A percentile compares a stretch with the other conserved stretches of the same genome.
Evolutionary conservation across 1,284 basidiomycete species (phyloP).

Genomic region (Amylostereum chailletii): DNA sequence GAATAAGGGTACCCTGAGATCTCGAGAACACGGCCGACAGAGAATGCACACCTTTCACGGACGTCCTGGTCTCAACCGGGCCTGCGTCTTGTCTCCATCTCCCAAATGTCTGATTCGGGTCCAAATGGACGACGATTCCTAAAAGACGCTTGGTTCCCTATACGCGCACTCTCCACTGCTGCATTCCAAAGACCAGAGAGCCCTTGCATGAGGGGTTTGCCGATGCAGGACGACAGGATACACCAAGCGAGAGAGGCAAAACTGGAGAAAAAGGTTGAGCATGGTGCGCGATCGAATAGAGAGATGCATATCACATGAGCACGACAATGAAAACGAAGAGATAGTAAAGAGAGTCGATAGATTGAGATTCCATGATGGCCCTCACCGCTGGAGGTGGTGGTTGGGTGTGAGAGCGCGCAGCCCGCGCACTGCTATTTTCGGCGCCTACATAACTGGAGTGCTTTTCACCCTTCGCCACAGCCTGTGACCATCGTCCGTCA

Average conservation of each 20-base stretch:
- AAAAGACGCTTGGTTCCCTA: slow-evolving; percentile 20
- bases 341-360: slow-evolving; percentile 1
- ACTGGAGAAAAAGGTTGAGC: slow-evolving; percentile 22
- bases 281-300: slow-evolving; percentile 7
- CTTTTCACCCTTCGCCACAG: no score
- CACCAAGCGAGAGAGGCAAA: slow-evolving; percentile 50
- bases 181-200: slow-evolving; percentile 38
- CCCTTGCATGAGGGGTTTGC: slow-evolving; percentile 34
- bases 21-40: no score
- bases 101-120: slow-evolving; percentile 44
- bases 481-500: no score
- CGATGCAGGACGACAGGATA: slow-evolving; percentile 57
- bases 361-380: no score
- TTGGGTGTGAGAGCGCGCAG: no score
- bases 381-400: no score
- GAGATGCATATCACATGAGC: slow-evolving; percentile 6
- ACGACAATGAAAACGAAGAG: slow-evolving; percentile 3
- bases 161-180: slow-evolving; percentile 19
- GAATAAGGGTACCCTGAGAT: no score
- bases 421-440: no score
- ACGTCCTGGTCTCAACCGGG: no score
- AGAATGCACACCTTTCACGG: no score
- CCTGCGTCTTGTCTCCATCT: slow-evolving; percentile 45
- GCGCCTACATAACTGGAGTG: no score
- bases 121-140: slow-evolving; percentile 26